phyloP scores from a whole-genome alignment of 202 grass and related monocot genomes.

The Saccharum hybrid region DNA sequence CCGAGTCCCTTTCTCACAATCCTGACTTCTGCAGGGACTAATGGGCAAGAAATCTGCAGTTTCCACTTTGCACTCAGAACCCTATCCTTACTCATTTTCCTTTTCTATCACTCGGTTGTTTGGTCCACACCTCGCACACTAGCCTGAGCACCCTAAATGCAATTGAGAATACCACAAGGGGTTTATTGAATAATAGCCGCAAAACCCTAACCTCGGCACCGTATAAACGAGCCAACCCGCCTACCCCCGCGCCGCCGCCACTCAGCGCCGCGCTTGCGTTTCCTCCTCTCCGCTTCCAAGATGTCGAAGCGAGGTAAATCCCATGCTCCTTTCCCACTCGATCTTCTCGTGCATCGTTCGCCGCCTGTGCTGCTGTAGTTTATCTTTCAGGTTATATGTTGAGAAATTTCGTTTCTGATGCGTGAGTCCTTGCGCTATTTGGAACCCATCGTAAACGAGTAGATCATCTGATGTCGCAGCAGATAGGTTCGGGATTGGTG shows the following conservation, averaged over 20 bases:
- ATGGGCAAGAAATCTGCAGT: neutral
- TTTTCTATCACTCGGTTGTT: neutral
- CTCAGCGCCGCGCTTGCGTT: constrained; percentile 10
- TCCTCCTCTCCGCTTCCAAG: constrained; percentile 41
- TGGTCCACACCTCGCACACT: neutral
- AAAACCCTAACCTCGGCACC: constrained; percentile 53
- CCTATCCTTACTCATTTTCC: neutral
- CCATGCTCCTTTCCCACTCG: neutral
- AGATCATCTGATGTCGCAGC: neutral
- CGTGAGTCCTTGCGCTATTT: neutral
- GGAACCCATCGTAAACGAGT: neutral
- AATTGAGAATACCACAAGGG: rapidly evolving
- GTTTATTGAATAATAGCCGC: neutral
- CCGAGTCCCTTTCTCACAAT: constrained; percentile 6
- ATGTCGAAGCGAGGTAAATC: constrained; percentile 90
- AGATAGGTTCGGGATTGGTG: neutral
- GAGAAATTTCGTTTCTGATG: neutral
- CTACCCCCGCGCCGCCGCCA: constrained; percentile 33
- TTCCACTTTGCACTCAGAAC: neutral
- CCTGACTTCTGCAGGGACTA: constrained; percentile 17
- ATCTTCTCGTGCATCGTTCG: neutral
- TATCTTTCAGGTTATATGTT: neutral
- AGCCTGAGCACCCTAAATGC: neutral
- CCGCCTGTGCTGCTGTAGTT: neutral
- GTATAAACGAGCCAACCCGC: constrained; percentile 42